Conservation (phyloP, 208 protist species). For the Balamuthia mandrillaris region DNA sequence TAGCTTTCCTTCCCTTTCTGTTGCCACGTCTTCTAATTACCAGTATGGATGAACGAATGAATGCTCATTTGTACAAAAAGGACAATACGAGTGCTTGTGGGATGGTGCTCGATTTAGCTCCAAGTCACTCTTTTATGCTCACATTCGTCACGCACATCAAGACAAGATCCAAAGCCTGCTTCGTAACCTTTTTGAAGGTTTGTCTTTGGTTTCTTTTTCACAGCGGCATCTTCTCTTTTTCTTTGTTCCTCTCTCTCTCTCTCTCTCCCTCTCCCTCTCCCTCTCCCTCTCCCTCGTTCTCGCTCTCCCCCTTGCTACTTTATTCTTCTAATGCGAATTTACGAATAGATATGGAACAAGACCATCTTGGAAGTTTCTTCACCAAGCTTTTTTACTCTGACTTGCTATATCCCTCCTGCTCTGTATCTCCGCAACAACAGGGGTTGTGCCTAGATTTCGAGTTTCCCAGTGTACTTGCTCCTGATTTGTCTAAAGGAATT, state of each 20-base stretch:
- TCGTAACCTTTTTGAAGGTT: no score
- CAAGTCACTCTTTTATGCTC: not conserved
- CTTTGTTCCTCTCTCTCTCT: not conserved
- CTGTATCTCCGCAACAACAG: not conserved
- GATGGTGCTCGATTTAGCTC: not conserved
- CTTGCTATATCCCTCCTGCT: not conserved
- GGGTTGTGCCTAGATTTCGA: not conserved
- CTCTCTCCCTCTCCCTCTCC: not conserved
- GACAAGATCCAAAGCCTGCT: not conserved
- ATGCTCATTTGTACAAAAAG: not conserved
- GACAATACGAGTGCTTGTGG: not conserved
- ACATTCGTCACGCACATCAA: not conserved
- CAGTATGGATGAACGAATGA: not conserved
- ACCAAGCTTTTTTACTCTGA: slow-evolving; percentile 22
- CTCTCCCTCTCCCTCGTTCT: not conserved
- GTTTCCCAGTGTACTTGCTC: not conserved
- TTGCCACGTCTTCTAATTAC: not conserved
- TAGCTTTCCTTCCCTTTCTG: no score
- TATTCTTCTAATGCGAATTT: no score
- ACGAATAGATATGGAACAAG: not conserved
- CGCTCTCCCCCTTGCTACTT: not conserved
- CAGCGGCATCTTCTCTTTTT: no score
- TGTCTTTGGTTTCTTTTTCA: no score
- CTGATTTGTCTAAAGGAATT: not conserved
- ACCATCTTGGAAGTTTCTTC: slow-evolving; percentile 11